Percentiles rank a stretch among this genome's conserved stretches.
Conservation (phyloP, 805 yeast species). For the Starmera quercuum region DNA sequence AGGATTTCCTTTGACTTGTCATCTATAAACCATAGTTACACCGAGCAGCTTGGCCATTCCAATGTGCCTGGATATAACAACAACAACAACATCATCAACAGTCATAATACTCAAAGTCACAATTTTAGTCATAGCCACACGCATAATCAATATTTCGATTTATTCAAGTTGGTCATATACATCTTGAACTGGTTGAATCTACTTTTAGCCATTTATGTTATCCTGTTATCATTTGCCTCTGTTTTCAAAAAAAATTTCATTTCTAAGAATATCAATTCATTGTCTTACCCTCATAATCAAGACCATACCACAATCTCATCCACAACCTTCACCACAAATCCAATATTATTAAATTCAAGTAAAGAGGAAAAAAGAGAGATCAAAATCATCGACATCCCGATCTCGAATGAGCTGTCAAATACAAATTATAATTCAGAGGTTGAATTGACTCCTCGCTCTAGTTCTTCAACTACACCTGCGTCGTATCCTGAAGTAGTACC, state of each 20-base stretch:
- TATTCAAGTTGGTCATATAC: background rate
- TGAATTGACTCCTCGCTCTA: background rate
- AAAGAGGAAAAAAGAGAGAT: constrained; percentile 1
- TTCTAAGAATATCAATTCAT: constrained; percentile 17
- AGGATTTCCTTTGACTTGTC: constrained; percentile 1
- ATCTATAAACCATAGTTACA: no score
- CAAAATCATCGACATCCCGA: constrained; percentile 11
- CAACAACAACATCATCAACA: no score
- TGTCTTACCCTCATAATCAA: constrained; percentile 6
- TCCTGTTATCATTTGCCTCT: constrained; percentile 16
- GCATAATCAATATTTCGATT: background rate
- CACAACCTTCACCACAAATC: background rate
- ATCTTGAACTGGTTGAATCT: constrained; percentile 9
- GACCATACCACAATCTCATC: background rate
- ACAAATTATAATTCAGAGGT: background rate
- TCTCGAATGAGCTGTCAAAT: constrained; percentile 5
- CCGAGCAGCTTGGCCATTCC: no score
- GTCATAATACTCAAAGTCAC: no score
- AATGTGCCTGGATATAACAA: no score
- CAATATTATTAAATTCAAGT: background rate
- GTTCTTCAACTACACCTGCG: constrained; percentile 9
- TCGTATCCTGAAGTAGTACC: constrained; percentile 5
- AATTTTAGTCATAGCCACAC: background rate
- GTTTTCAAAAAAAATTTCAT: constrained; percentile 17
- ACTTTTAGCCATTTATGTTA: constrained; percentile 15